Evolutionary conservation across 768 basidiomycete genomes (phyloP).

Genomic region (Amanita exitialis): DNA sequence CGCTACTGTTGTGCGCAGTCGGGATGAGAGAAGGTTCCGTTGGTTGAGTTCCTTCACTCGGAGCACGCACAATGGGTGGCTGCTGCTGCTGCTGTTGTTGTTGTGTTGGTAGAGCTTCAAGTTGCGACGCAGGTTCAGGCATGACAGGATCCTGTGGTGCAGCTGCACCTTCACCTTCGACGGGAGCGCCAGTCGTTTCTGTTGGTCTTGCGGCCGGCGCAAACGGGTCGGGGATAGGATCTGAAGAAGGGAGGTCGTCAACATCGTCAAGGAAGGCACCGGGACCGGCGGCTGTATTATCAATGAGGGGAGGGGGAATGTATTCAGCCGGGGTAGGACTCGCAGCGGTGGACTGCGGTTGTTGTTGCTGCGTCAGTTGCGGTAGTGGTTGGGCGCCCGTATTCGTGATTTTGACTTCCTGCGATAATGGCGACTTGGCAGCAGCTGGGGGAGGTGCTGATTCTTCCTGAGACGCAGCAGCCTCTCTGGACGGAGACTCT

Average conservation of each 20-base stretch:
- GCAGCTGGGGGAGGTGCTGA: conserved; percentile 18
- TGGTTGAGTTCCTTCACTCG: neutral
- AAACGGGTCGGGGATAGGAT: conserved; percentile 20
- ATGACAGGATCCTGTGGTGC: neutral
- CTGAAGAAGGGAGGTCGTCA: conserved; percentile 28
- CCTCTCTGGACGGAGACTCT: conserved; percentile 58
- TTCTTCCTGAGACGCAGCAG: conserved; percentile 21
- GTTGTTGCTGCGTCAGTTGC: neutral
- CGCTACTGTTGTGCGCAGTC: neutral
- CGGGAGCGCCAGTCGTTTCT: neutral
- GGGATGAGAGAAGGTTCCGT: neutral
- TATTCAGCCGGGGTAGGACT: conserved; percentile 14
- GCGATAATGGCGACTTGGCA: conserved; percentile 32
- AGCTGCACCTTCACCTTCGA: neutral
- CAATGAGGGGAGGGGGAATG: conserved; percentile 28
- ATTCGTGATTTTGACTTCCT: conserved; percentile 11
- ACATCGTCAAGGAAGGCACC: conserved; percentile 44
- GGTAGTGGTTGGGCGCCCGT: too few relatives aligned
- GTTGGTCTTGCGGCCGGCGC: conserved; percentile 7
- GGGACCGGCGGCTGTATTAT: conserved; percentile 31
- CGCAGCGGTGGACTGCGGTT: neutral
- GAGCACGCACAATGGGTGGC: neutral
- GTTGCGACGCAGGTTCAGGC: neutral
- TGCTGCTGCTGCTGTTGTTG: neutral
- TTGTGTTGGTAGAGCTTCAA: neutral